Evolutionary conservation across 2,329 filamentous ascomycete genomes (phyloP).

Genomic region (Ilyonectria robusta): DNA sequence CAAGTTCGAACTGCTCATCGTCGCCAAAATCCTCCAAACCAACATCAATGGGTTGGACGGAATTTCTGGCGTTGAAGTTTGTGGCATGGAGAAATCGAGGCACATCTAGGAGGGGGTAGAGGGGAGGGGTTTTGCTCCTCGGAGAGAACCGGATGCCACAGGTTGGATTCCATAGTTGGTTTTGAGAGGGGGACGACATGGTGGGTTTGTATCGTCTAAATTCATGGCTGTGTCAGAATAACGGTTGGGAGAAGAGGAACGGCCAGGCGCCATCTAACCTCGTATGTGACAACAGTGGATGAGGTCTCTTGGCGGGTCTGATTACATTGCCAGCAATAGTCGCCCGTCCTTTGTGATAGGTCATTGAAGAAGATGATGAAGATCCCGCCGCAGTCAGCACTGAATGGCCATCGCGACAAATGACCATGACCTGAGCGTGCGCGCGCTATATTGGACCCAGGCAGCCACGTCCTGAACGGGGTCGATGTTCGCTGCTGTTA

Average conservation of each 20-base stretch:
- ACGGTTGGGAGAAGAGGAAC: slow-evolving; percentile 8
- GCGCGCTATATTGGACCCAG: slow-evolving; percentile 40
- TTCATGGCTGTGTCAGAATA: slow-evolving; percentile 24
- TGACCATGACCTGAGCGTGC: slow-evolving; percentile 39
- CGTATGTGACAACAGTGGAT: slow-evolving; percentile 27
- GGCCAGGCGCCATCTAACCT: slow-evolving; percentile 32
- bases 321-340: slow-evolving; percentile 49
- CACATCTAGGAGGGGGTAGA: slow-evolving; percentile 47
- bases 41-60: background rate
- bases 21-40: slow-evolving; percentile 39
- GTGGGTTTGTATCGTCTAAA: slow-evolving; percentile 27
- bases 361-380: slow-evolving; percentile 39
- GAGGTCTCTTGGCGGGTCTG: slow-evolving; percentile 39
- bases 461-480: slow-evolving; percentile 50
- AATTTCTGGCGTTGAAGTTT: background rate
- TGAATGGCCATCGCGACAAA: slow-evolving; percentile 43
- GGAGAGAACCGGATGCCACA: slow-evolving; percentile 51
- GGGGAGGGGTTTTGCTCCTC: slow-evolving; percentile 31
- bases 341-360: slow-evolving; percentile 29
- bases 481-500: slow-evolving; percentile 23
- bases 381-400: slow-evolving; percentile 35
- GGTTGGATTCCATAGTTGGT: slow-evolving; percentile 49
- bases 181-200: slow-evolving; percentile 39
- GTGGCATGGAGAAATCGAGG: slow-evolving; percentile 46
- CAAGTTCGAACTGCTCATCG: slow-evolving; percentile 45